These are phyloP conservation scores for Auxenochlorella pyrenoidosa DNA, from an alignment of 139 green algal genomes.

Conservation along the genomic window DNA sequence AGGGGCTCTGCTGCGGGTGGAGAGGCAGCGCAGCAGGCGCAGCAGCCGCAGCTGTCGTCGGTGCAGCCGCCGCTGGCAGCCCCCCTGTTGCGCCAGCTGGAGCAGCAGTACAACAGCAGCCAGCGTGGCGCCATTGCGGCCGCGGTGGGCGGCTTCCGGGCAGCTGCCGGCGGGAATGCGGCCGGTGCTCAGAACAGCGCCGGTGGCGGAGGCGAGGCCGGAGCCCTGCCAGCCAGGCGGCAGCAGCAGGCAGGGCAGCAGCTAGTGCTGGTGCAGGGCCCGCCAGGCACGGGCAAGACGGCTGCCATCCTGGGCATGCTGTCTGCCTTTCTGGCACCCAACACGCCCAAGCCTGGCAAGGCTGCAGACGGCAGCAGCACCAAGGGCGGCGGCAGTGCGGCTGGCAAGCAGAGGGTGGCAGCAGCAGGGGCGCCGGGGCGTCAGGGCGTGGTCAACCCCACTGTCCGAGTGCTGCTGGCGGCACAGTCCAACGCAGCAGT, in stretches of 20 bases:
- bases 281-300: constrained; percentile 96
- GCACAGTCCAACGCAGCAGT: constrained; percentile 94
- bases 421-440: not conserved
- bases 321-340: constrained; percentile 12
- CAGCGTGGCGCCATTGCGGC: constrained; percentile 70
- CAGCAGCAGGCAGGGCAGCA: constrained; percentile 51
- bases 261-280: constrained; percentile 84
- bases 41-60: not conserved
- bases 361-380: not conserved
- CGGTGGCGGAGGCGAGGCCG: not conserved
- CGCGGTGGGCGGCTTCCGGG: not conserved
- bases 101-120: constrained; percentile 63
- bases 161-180: not conserved
- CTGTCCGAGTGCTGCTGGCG: constrained; percentile 88
- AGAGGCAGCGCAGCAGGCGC: not conserved
- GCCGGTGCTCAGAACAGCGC: too few relatives aligned
- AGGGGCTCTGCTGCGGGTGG: not conserved
- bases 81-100: constrained; percentile 35
- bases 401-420: not conserved
- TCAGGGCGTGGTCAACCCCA: constrained; percentile 16
- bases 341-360: not conserved
- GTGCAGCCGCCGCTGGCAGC: constrained; percentile 38
- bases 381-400: not conserved
- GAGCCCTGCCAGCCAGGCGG: not conserved
- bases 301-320: constrained; percentile 71